Base-by-base conservation (phyloP, 768 basidiomycete genomes). In the Tylopilus subfusipes region DNA sequence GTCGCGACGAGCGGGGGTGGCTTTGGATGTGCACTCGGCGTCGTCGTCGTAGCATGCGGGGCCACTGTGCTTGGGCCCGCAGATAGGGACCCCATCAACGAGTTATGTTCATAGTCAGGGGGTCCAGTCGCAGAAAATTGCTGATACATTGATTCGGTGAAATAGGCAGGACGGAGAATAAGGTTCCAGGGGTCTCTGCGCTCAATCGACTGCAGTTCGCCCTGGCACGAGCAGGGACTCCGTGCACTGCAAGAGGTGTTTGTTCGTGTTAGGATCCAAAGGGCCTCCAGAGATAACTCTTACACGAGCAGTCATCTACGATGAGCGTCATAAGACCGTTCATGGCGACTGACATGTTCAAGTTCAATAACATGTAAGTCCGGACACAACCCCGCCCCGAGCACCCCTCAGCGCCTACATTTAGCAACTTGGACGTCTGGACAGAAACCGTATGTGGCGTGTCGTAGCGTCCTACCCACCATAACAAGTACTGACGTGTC, bases 341-440 rank as follows among this genome's bases (percentile, higher is more conserved):
- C 78, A 80, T 82, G 68, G 91, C 93, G 12, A 83, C 85, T 0
- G 94, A 98, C 71, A 80, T 96, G 73, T 91, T 96, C 77, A 87
- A 82, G 62, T 96, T 95, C 75, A 97, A 97, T 67, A 90, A 90
- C 66, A 82, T 96, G 91, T 89, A 63, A 57, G 84, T 74, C 3
- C 42, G 4, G 4, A 34, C 18, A 14, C 22, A 19, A 11, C 30
- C 19, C 31, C 46, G 22, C 24, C 9, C 21, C n/a, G 2, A 19
- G 40, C 45, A 4, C 49, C n/a, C 55, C 42, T 59, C 52, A 66
- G 38, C n/a, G n/a, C 13, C 29, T 54, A 52, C 43, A 8, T 48
- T 1, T 70, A 93, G 92, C 56, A 98, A 99, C 72, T 74, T 96
- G 65, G 96, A 98, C 70, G 77, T 94, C 42, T 98, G 93, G 93